Evolutionary conservation across 768 basidiomycete species (phyloP).

Genomic region (Amanita muscaria): DNA sequence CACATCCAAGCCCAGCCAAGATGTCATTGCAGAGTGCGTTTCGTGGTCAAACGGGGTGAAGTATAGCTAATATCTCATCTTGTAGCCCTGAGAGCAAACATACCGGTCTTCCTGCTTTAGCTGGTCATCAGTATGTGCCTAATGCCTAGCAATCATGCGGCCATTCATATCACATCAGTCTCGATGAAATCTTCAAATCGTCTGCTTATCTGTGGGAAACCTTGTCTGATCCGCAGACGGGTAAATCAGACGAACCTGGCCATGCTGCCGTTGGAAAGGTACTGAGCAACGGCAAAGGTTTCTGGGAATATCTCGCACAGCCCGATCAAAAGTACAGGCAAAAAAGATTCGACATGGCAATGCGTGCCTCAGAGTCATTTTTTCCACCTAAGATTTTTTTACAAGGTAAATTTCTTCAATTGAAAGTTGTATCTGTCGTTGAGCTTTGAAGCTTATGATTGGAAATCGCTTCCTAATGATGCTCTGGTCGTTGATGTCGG

Average conservation of each 20-base stretch:
- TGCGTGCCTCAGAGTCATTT: slow-evolving; percentile 16
- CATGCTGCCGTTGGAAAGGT: slow-evolving; percentile 15
- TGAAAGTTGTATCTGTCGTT: not conserved
- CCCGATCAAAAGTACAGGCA: slow-evolving; percentile 18
- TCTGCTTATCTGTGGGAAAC: not conserved
- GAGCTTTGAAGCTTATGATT: slow-evolving; percentile 15
- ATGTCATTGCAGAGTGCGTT: slow-evolving; percentile 2
- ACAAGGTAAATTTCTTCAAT: slow-evolving; percentile 10
- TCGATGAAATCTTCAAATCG: not conserved
- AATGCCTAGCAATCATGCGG: slow-evolving; percentile 18
- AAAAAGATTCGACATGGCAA: slow-evolving; percentile 19
- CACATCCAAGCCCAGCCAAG: slow-evolving; percentile 5
- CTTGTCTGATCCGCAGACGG: not conserved
- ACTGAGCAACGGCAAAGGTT: slow-evolving; percentile 9
- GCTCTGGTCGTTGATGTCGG: slow-evolving; percentile 24
- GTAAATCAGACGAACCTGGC: slow-evolving; percentile 12
- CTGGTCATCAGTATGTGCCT: slow-evolving; percentile 5
- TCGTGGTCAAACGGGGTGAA: not conserved
- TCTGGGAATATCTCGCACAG: slow-evolving; percentile 14
- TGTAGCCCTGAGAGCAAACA: slow-evolving; percentile 21
- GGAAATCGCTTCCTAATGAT: slow-evolving; percentile 16
- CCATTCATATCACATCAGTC: slow-evolving; percentile 12
- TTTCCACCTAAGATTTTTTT: slow-evolving; percentile 14
- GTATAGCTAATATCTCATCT: not conserved
- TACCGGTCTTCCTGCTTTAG: slow-evolving; percentile 19